Evolutionary conservation across 768 basidiomycete species (phyloP).

Genomic region (Lentinula edodes): DNA sequence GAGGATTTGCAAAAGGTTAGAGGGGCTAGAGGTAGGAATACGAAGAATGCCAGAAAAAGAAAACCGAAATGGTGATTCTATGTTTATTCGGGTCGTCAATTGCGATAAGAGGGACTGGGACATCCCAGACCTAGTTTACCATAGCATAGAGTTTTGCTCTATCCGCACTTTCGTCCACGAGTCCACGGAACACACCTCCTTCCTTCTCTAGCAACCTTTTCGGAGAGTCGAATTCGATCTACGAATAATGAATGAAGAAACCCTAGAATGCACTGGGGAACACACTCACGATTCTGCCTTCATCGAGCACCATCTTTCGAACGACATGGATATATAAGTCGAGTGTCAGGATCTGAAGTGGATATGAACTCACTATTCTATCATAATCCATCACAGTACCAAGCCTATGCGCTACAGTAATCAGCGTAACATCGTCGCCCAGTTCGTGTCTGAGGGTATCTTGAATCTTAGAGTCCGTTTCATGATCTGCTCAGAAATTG

Average conservation of each 20-base stretch:
- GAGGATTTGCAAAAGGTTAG: conserved; percentile 66
- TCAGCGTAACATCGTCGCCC: conserved; percentile 29
- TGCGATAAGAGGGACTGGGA: no score
- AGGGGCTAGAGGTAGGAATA: conserved; percentile 65
- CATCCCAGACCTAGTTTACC: neutral
- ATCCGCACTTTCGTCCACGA: conserved; percentile 29
- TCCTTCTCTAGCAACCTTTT: conserved; percentile 33
- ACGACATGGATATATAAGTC: neutral
- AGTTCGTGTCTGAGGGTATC: conserved; percentile 26
- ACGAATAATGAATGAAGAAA: conserved; percentile 3
- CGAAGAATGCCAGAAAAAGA: conserved; percentile 59
- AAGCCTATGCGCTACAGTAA: conserved; percentile 37
- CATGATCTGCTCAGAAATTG: conserved; percentile 35
- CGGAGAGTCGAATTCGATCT: conserved; percentile 39
- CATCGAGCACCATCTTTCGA: conserved; percentile 28
- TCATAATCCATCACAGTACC: conserved; percentile 25
- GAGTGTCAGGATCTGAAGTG: neutral
- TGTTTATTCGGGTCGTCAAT: conserved; percentile 12
- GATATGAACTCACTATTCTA: conserved; percentile 13
- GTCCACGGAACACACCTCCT: conserved; percentile 28
- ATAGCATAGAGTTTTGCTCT: neutral
- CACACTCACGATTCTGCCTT: conserved; percentile 21
- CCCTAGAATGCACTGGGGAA: neutral
- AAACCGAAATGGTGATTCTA: conserved; percentile 58
- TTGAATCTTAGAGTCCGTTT: conserved; percentile 59